Percentiles rank a stretch among this genome's conserved stretches.
Evolutionary conservation across 345 rosid genomes (phyloP).

Genomic region (Rubroshorea leprosula): DNA sequence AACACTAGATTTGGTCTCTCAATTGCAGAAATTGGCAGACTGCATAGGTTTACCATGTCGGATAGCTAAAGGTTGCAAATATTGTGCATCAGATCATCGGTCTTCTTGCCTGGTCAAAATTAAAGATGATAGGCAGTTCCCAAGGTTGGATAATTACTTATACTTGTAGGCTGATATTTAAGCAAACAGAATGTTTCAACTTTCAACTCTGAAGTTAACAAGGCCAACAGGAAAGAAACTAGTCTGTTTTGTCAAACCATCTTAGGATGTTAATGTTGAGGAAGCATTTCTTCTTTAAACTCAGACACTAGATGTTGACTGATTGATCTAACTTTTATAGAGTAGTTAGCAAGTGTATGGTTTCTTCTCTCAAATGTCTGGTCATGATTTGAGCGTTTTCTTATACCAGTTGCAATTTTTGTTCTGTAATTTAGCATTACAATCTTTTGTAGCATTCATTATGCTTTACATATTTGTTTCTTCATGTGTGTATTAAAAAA

Average conservation of each 20-base stretch:
- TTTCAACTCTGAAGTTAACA: neutral
- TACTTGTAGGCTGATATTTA: neutral
- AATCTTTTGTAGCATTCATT: too few species aligned
- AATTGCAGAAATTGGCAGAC: conserved; percentile 90
- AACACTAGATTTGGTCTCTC: conserved; percentile 11
- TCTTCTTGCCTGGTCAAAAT: conserved; percentile 95
- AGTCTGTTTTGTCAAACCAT: too few species aligned
- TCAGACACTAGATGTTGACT: neutral
- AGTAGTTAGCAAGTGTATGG: neutral
- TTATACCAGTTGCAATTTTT: too few species aligned
- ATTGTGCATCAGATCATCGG: conserved; percentile 70
- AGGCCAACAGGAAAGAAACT: neutral
- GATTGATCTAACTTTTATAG: neutral
- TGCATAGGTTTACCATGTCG: conserved; percentile 91
- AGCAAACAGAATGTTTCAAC: neutral
- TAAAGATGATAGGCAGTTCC: conserved; percentile 57
- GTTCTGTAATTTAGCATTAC: too few species aligned
- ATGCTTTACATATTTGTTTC: too few species aligned
- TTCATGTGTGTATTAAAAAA: too few species aligned
- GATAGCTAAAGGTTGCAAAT: conserved; percentile 92
- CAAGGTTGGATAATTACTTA: conserved; percentile 44
- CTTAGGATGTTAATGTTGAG: too few species aligned
- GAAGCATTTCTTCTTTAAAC: neutral
- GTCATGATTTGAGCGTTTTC: too few species aligned
- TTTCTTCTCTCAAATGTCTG: too few species aligned